Evolutionary conservation across 2,329 filamentous ascomycete species (phyloP).

Genomic region (Cercospora nicotianae): DNA sequence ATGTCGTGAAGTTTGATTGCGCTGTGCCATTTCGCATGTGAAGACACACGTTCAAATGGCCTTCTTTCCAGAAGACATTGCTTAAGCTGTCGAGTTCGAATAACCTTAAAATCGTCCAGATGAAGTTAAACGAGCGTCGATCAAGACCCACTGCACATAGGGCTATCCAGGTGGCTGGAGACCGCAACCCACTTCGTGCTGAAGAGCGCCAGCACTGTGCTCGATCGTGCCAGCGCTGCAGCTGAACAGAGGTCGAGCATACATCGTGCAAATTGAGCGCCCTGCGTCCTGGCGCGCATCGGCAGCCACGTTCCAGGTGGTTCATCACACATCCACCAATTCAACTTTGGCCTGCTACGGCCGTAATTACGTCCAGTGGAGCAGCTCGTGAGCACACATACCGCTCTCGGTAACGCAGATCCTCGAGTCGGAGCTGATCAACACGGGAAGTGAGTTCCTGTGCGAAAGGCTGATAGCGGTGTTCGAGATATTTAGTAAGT

Average conservation of each 20-base stretch:
- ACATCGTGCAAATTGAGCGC: neutral
- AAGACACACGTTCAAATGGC: neutral
- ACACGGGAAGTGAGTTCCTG: neutral
- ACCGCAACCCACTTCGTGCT: neutral
- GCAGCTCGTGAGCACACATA: conserved; percentile 6
- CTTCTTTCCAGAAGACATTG: neutral
- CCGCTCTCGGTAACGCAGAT: conserved; percentile 2
- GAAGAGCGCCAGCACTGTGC: neutral
- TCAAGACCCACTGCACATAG: conserved; percentile 8
- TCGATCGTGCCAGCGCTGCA: neutral
- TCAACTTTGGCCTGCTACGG: neutral
- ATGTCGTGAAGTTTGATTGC: neutral
- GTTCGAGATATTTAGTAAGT: neutral
- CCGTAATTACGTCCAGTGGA: neutral
- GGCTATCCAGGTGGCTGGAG: conserved; percentile 4
- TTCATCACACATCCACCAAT: neutral
- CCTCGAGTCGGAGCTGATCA: neutral
- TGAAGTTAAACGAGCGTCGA: conserved; percentile 1
- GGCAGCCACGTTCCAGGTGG: neutral
- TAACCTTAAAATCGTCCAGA: conserved; percentile 5
- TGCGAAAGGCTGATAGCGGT: neutral
- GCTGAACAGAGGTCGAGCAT: neutral
- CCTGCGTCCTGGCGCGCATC: neutral
- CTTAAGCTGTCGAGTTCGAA: neutral
- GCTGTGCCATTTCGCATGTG: neutral